These are phyloP conservation scores for Gryganskiella cystojenkinii DNA, from an alignment of 192 early-diverging fungal species.

Conservation along the genomic window DNA sequence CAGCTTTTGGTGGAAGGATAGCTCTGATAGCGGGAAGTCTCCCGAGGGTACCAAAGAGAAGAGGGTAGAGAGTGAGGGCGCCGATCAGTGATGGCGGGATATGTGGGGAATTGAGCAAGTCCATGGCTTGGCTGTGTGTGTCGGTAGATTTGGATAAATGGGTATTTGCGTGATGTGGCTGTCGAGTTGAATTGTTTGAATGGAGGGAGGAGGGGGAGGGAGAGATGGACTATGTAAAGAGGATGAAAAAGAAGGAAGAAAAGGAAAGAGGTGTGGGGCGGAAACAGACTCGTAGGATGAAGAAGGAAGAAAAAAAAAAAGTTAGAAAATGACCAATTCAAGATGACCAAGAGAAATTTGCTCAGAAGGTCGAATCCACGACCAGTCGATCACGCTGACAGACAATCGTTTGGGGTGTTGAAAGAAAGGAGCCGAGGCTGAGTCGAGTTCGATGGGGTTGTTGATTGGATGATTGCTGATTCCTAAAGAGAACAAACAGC, in stretches of 20 bases:
- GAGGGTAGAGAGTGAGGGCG: constrained; percentile 41
- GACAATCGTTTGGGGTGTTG: too few relatives aligned
- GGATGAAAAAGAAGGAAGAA: background rate
- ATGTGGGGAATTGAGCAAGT: constrained; percentile 28
- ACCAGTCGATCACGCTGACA: too few relatives aligned
- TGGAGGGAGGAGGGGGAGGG: background rate
- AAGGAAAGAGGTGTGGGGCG: constrained; percentile 8
- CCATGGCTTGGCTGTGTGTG: constrained; percentile 13
- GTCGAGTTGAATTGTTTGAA: background rate
- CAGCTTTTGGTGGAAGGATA: constrained; percentile 41
- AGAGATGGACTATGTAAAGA: background rate
- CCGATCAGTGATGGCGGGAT: constrained; percentile 39
- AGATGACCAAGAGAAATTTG: background rate
- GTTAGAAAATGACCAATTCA: too few relatives aligned
- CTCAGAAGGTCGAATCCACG: too few relatives aligned
- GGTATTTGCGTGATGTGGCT: background rate
- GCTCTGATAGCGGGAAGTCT: constrained; percentile 23
- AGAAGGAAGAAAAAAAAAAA: too few relatives aligned
- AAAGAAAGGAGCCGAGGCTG: too few relatives aligned
- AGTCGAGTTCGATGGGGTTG: too few relatives aligned
- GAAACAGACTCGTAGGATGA: background rate
- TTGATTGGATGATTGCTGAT: too few relatives aligned
- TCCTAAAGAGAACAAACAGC: background rate
- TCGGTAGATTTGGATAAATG: background rate
- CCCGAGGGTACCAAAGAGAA: constrained; percentile 28